Conservation (phyloP, 2,329 filamentous ascomycete genomes). For the Paracoccidioides lutzii region DNA sequence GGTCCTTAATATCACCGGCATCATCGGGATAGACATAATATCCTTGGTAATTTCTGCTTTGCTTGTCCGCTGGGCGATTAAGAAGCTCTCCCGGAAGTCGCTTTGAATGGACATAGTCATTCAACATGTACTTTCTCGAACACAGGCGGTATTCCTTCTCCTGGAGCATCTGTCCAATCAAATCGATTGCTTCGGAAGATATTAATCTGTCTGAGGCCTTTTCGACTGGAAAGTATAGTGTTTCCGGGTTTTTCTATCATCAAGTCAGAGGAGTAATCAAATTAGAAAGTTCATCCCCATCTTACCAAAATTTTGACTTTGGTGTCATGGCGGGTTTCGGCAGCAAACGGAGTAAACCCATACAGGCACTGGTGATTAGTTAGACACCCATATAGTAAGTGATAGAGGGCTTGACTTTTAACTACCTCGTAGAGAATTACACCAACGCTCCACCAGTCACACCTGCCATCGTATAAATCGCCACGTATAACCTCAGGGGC, state of each 20-base stretch:
- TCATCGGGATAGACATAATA: conserved; percentile 71
- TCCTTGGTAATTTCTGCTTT: conserved; percentile 30
- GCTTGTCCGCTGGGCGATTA: conserved; percentile 20
- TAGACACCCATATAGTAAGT: background rate
- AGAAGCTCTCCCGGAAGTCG: conserved; percentile 20
- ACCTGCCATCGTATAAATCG: conserved; percentile 75
- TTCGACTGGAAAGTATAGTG: conserved; percentile 55
- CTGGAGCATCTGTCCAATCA: conserved; percentile 59
- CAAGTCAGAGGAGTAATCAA: conserved; percentile 1
- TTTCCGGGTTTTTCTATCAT: conserved; percentile 52
- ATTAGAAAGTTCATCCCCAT: conserved; percentile 5
- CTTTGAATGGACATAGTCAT: conserved; percentile 39
- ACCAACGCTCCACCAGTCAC: conserved; percentile 94
- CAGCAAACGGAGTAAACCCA: conserved; percentile 78
- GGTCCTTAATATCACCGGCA: conserved; percentile 76
- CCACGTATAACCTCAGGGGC: conserved; percentile 83
- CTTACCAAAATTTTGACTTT: conserved; percentile 72
- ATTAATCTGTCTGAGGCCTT: conserved; percentile 43
- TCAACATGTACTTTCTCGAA: conserved; percentile 58
- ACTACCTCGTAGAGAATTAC: conserved; percentile 75
- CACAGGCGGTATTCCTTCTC: conserved; percentile 66
- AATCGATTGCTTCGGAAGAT: conserved; percentile 58
- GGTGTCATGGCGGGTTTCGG: conserved; percentile 67
- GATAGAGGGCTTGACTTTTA: background rate
- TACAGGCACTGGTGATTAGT: conserved; percentile 55